Evolutionary conservation across 2,329 filamentous ascomycete species (phyloP), one percentile per base, ranked within the genome.

Genomic region (Trichoderma asperellum): DNA sequence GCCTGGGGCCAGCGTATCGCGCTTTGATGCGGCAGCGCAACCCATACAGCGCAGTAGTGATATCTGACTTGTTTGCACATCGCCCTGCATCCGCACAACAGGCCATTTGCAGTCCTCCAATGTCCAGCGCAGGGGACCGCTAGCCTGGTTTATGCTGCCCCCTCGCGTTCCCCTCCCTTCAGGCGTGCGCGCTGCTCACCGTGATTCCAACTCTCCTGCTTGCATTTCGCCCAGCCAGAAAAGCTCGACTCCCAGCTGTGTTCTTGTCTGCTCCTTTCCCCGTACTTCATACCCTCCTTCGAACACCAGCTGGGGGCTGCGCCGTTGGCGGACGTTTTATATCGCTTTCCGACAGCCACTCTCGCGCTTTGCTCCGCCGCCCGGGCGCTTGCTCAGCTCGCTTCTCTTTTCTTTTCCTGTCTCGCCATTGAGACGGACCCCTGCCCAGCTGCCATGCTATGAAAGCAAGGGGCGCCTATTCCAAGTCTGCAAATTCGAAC

Each of bases 401-500:
- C 58, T 68, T 49, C 29, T 52, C 61, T 43, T 68, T 32, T 35
- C 34, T 55, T 34, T 65, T 52, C 34, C 52, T 55, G 61, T 56
- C 62, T 63, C 52, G 68, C 60, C 18, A 43, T 70, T 58, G 62
- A 67, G 63, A 67, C 59, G 34, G 68, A 70, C 58, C 69, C 69
- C 65, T 70, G 69, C 59, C 52, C 58, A 29, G 53, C 69, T 55
- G 59, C 59, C 69, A 68, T 70, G 65, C 65, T 68, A 60, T 60
- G 52, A 56, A 59, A 57, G 69, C 61, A 57, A 70, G 69, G 69
- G 65, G 65, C 53, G 57, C 65, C 67, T 68, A 68, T 61, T 61
- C 47, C 57, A 53, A 53, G 35, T 68, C 29, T 43, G 32, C 65
- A 68, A 32, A 40, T 49, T 49, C 49, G 55, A 43, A 56, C 49